A percentile compares a stretch with the other conserved stretches of the same genome.
Evolutionary conservation across 305 asterid species (phyloP).

Genomic region (Fraxinus floribunda): DNA sequence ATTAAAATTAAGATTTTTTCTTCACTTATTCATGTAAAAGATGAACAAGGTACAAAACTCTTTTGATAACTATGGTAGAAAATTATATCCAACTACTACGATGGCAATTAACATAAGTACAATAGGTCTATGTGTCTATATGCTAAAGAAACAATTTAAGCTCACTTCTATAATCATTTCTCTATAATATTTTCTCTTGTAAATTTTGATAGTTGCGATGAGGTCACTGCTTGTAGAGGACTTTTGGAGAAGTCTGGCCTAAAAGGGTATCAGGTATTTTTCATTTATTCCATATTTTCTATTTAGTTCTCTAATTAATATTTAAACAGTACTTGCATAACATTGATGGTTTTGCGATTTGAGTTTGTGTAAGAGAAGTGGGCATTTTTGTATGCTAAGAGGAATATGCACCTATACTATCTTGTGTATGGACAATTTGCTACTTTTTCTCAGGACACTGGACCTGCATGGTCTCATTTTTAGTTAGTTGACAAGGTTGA

Average conservation of each 20-base stretch:
- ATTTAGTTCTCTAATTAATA: not conserved
- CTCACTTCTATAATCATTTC: not conserved
- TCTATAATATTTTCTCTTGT: not conserved
- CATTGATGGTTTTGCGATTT: not conserved
- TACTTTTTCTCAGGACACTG: not conserved
- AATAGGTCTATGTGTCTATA: not conserved
- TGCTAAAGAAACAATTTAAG: constrained; percentile 3
- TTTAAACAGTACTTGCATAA: not conserved
- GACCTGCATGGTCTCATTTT: not conserved
- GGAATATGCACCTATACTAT: not conserved
- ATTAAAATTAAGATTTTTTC: not conserved
- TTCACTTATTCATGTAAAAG: not conserved
- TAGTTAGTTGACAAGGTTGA: not conserved
- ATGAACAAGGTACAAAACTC: not conserved
- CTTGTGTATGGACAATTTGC: not conserved
- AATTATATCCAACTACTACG: not conserved
- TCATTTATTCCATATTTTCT: not conserved
- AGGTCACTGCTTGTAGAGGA: constrained; percentile 52
- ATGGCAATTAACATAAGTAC: not conserved
- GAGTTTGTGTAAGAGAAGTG: not conserved
- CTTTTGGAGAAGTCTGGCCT: constrained; percentile 61
- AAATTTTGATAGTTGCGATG: constrained; percentile 46
- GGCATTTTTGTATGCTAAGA: not conserved
- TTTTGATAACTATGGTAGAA: not conserved
- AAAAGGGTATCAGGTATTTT: constrained; percentile 82